phyloP scores from a whole-genome alignment of 768 basidiomycete species.

The Suillus americanus region DNA sequence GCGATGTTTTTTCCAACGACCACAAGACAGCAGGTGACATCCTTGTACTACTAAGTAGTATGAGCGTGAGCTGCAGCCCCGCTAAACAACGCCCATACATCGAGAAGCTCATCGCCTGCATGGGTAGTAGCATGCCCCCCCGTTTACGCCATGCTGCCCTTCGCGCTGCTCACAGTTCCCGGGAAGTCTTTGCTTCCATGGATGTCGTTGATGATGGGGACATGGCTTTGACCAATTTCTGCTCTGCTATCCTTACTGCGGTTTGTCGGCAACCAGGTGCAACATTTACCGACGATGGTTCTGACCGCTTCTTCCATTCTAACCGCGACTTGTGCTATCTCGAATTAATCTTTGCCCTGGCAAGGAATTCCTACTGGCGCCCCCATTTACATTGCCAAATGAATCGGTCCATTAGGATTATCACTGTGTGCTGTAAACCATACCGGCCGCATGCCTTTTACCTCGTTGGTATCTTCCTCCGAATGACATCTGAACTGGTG shows the following conservation, averaged over 20 bases:
- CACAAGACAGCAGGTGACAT: not conserved
- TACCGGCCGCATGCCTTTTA: not conserved
- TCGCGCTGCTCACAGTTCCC: not conserved
- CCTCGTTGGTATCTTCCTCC: not conserved
- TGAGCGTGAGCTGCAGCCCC: not conserved
- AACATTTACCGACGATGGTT: not conserved
- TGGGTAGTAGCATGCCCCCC: not conserved
- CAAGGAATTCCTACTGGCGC: not conserved
- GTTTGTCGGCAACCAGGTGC: not conserved
- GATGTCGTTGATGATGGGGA: not conserved
- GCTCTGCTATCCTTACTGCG: not conserved
- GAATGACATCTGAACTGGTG: not conserved
- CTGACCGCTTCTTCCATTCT: not conserved
- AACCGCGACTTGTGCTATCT: not conserved
- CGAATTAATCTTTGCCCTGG: not conserved
- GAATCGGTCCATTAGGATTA: not conserved
- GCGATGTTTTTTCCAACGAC: not conserved
- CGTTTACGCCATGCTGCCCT: not conserved
- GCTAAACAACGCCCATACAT: not conserved
- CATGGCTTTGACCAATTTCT: not conserved
- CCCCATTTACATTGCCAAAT: not conserved
- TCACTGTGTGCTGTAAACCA: not conserved
- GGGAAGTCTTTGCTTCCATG: not conserved
- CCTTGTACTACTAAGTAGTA: not conserved
- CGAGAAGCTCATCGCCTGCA: not conserved